These are phyloP conservation scores for Alternaria postmessia DNA, from an alignment of 2,329 filamentous ascomycete genomes.

Conservation along the genomic window DNA sequence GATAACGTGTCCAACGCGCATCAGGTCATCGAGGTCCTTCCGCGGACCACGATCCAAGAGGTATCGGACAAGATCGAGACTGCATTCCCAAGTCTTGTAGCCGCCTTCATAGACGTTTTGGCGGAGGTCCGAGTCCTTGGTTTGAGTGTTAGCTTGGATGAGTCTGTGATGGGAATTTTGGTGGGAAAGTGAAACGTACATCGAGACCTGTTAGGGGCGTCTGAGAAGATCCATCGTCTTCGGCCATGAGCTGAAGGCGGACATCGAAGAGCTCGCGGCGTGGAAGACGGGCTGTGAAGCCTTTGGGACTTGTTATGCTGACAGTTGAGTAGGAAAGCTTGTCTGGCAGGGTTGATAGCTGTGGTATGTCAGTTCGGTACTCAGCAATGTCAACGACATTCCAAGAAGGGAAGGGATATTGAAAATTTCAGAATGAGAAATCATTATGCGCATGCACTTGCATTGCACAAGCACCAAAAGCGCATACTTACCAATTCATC, in stretches of 20 bases:
- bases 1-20: slow-evolving; percentile 59
- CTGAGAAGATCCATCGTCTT: slow-evolving; percentile 56
- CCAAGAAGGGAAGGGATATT: background rate
- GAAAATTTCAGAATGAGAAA: background rate
- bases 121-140: slow-evolving; percentile 71
- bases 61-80: slow-evolving; percentile 77
- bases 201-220: slow-evolving; percentile 42
- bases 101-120: slow-evolving; percentile 86
- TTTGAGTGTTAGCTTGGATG: slow-evolving; percentile 22
- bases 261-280: slow-evolving; percentile 84
- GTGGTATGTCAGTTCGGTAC: background rate
- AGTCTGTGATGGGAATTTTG: background rate
- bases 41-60: slow-evolving; percentile 58
- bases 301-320: slow-evolving; percentile 67
- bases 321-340: slow-evolving; percentile 75
- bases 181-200: background rate
- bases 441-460: background rate
- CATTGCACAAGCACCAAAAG: background rate
- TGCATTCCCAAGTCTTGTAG: slow-evolving; percentile 91
- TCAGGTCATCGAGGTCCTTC: slow-evolving; percentile 59
- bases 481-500: slow-evolving; percentile 56
- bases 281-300: slow-evolving; percentile 65
- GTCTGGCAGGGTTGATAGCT: slow-evolving; percentile 70
- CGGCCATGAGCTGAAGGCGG: slow-evolving; percentile 80
- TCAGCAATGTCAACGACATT: fast-evolving